Evolutionary conservation across 2,329 filamentous ascomycete species (phyloP), one percentile per base, ranked within the genome.

Genomic region (Ceratocystis ficicola): DNA sequence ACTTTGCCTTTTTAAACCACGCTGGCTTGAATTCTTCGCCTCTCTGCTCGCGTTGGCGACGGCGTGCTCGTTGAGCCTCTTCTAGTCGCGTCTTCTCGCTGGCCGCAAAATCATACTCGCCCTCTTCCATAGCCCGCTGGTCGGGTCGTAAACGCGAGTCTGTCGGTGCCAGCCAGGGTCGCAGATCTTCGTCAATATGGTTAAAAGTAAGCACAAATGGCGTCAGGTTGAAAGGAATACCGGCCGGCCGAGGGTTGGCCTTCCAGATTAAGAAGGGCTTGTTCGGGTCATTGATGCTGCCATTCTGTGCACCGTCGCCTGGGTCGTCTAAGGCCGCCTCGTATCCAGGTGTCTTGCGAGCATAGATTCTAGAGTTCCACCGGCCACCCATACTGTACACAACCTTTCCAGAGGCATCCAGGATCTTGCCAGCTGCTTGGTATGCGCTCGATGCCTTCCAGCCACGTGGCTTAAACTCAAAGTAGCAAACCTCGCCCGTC

Each of bases 311-410:
- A 22, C 73, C 73, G 64, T 78, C 77, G 70, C 80, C 70, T 65
- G 83, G 75, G 75, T 83, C 84, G 63, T 84, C 85, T 3, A 90
- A 81, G 1, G 84, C 77, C 10, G 84, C 89, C 74, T 97, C 91
- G 73, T 88, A 96, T 3, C 93, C 94, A 0, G 93, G 92, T 0
- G 93, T 96, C 69, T 93, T 82, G 32, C 94, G 89, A 5, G 93
- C 94, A 73, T 96, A 99, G 67, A 99, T 86, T 76, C 93, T 95
- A 73, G 95, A 94, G 75, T 97, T 97, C 94, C 94, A 99, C 44
- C 91, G 86, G 1, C 94, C 94, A 50, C 93, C 94, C 68, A 99
- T 85, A 73, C 87, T 92, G 83, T 94, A 92, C 64, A 88, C 85
- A 7, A 94, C 89, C 44, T 86, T 84, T n/a, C 91, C 91, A 60